Evolutionary conservation across 495 filamentous ascomycete species (phyloP).

Genomic region (Pseudevernia furfuracea): DNA sequence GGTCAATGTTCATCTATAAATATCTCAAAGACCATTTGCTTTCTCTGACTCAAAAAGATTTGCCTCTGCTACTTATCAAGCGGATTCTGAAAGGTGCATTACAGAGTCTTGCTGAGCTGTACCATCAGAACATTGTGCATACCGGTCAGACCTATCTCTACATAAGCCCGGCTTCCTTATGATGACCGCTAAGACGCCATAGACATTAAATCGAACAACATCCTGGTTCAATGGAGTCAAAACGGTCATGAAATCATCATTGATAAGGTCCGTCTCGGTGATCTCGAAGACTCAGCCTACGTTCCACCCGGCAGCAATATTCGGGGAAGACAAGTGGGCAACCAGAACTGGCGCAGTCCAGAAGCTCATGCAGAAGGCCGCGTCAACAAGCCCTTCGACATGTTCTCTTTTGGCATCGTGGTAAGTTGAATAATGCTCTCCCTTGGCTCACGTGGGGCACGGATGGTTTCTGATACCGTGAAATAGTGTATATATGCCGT

Average conservation of each 20-base stretch:
- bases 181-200: too few relatives aligned
- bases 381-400: conserved; percentile 36
- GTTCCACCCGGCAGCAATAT: conserved; percentile 31
- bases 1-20: conserved; percentile 43
- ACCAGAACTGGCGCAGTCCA: conserved; percentile 38
- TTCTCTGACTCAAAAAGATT: conserved; percentile 30
- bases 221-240: neutral
- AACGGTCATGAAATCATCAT: neutral
- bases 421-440: conserved; percentile 33
- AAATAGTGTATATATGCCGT: conserved; percentile 31
- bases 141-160: conserved; percentile 29
- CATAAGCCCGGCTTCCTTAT: too few relatives aligned
- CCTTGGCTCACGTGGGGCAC: too few relatives aligned
- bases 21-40: conserved; percentile 41
- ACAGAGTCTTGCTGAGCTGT: conserved; percentile 38
- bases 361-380: conserved; percentile 34
- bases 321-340: conserved; percentile 33
- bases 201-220: conserved; percentile 1
- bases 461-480: conserved; percentile 4
- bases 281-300: conserved; percentile 37
- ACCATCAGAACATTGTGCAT: conserved; percentile 44
- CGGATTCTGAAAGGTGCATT: conserved; percentile 39
- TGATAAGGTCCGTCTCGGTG: neutral
- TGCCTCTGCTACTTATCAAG: conserved; percentile 30
- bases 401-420: conserved; percentile 40